Evolutionary conservation across 805 yeast genomes (phyloP), one percentile per base, ranked within the genome.

Genomic region (Wickerhamiella lipophila): DNA sequence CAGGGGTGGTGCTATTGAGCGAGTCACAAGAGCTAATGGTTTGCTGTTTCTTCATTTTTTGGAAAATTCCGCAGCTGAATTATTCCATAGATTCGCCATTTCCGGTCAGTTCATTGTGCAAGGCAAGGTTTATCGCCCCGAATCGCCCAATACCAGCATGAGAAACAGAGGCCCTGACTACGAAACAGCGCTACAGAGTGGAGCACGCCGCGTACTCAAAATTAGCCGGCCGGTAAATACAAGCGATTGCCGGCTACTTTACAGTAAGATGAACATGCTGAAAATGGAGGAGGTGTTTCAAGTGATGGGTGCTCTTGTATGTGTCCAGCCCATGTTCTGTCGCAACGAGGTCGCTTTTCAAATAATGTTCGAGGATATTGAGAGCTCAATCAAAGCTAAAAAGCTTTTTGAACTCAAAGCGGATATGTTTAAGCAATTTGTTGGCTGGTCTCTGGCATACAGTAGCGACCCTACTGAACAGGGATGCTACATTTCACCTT

Each of bases 301-400:
- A 3, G 21, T 16, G 7, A 9, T 50, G 2, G 58, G 58, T 11
- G 9, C 18, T 1, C 49, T 58, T 9, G 25, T 58, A 12, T 51
- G 52, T 23, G 51, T 57, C 3, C 53, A 57, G 25, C 61, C 61
- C 5, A 55, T 58, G 59, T 23, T 58, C 18, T 29, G 18, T 12
- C 48, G 45, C 3, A 16, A 23, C 15, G 16, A 49, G 22, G 45
- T 55, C 3, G 55, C 57, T 5, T 58, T 49, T 29, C 51, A 54
- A 13, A 47, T 58, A 4, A 55, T 56, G 29, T 58, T 15, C 40
- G 49, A 36, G 13, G 38, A 41, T 19, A 30, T 55, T 6, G 27
- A 15, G 6, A 35, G 42, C 2, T 60, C 61, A 1, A 42, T 49
- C 7, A 39, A 36, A 6, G 60, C 56, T 13, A 54, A 53, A 26